Conservation (phyloP, 2,329 filamentous ascomycete genomes). For the Arthroderma sp. region DNA sequence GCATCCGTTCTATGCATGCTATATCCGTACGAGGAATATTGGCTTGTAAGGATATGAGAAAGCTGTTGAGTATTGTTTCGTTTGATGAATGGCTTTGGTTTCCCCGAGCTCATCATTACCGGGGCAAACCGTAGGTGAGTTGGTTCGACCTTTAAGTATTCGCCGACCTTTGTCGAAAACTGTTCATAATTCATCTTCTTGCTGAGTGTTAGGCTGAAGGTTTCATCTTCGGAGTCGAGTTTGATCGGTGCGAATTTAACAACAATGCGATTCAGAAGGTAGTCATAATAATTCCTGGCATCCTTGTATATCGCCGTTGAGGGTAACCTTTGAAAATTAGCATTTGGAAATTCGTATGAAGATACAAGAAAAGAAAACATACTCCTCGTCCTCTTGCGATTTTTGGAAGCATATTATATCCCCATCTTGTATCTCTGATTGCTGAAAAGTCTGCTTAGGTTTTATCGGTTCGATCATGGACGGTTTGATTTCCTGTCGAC, state of each 20-base stretch:
- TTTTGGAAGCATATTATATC: slow-evolving; percentile 94
- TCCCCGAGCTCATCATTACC: slow-evolving; percentile 61
- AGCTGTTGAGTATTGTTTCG: slow-evolving; percentile 59
- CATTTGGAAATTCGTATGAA: neutral
- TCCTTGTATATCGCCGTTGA: slow-evolving; percentile 45
- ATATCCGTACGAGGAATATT: slow-evolving; percentile 58
- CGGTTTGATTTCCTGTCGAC: slow-evolving; percentile 71
- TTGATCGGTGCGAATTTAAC: slow-evolving; percentile 62
- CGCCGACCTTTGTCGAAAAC: slow-evolving; percentile 68
- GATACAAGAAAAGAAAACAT: slow-evolving; percentile 4
- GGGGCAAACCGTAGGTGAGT: slow-evolving; percentile 89
- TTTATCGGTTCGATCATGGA: slow-evolving; percentile 95
- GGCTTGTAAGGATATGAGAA: slow-evolving; percentile 61
- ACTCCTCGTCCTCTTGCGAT: slow-evolving; percentile 33
- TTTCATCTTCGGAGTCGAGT: slow-evolving; percentile 38
- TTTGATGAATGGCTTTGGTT: slow-evolving; percentile 66
- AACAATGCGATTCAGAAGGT: slow-evolving; percentile 68
- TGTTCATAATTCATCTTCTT: slow-evolving; percentile 84
- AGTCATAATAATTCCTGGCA: slow-evolving; percentile 82
- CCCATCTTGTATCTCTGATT: slow-evolving; percentile 90
- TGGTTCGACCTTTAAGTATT: slow-evolving; percentile 60
- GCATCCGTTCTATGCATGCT: slow-evolving; percentile 58
- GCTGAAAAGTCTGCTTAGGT: slow-evolving; percentile 72
- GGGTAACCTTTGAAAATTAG: slow-evolving; percentile 16
- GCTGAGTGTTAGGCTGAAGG: slow-evolving; percentile 68